A percentile compares a stretch with the other conserved stretches of the same genome.
Evolutionary conservation across 768 basidiomycete species (phyloP).

Genomic region (Agrocybe chaxingu): DNA sequence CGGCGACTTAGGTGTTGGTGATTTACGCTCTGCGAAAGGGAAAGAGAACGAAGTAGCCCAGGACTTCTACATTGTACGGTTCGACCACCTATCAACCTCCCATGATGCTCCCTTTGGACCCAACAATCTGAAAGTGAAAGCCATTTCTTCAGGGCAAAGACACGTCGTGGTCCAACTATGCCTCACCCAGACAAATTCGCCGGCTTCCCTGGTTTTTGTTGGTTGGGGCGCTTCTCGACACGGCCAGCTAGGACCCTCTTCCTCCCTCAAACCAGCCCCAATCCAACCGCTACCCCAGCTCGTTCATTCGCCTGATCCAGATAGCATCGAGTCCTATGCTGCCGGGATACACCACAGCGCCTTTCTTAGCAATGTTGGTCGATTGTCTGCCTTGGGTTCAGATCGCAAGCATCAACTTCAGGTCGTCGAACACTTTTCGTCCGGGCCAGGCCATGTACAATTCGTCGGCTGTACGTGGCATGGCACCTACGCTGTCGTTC

Average conservation of each 20-base stretch:
- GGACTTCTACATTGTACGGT: constrained; percentile 38
- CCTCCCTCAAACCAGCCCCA: constrained; percentile 17
- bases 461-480: constrained; percentile 74
- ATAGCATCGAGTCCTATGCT: constrained; percentile 27
- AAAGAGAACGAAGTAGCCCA: constrained; percentile 11
- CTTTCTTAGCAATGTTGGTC: constrained; percentile 57
- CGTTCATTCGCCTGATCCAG: constrained; percentile 31
- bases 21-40: neutral
- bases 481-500: constrained; percentile 55
- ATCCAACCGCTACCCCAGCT: constrained; percentile 28
- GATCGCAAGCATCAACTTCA: constrained; percentile 67
- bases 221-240: constrained; percentile 89
- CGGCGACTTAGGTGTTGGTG: constrained; percentile 70
- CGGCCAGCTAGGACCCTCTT: constrained; percentile 68
- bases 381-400: constrained; percentile 57
- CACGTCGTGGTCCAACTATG: constrained; percentile 58
- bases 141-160: constrained; percentile 64
- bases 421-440: constrained; percentile 23
- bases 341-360: constrained; percentile 44
- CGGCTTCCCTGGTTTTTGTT: constrained; percentile 29
- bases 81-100: constrained; percentile 35
- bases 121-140: constrained; percentile 28
- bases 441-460: constrained; percentile 15
- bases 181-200: constrained; percentile 16
- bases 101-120: constrained; percentile 13